Conservation (phyloP, 2,329 filamentous ascomycete genomes). For the Stachybotrys echinatus region DNA sequence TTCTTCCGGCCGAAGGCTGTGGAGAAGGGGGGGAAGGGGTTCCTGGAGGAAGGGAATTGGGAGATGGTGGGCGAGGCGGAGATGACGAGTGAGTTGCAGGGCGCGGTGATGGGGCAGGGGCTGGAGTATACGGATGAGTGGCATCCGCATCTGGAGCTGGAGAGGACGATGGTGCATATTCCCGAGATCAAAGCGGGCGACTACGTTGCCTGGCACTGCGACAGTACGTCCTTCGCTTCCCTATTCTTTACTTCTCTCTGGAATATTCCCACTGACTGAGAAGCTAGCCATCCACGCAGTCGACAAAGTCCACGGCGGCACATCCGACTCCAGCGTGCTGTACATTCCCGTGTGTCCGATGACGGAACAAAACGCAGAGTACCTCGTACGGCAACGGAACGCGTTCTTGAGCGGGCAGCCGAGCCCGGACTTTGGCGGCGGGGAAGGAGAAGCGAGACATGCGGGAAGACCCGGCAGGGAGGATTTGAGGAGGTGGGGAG, state of each 20-base stretch:
- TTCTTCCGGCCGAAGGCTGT: conserved; percentile 62
- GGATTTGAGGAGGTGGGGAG: conserved; percentile 14
- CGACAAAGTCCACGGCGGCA: conserved; percentile 70
- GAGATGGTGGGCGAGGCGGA: conserved; percentile 37
- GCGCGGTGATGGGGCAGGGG: conserved; percentile 61
- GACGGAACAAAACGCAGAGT: conserved; percentile 68
- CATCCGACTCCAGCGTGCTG: conserved; percentile 71
- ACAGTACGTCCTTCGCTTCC: conserved; percentile 38
- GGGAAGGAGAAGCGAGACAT: conserved; percentile 58
- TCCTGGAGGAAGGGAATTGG: conserved; percentile 55
- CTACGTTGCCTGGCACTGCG: conserved; percentile 82
- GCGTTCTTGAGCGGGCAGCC: conserved; percentile 65
- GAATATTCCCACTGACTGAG: not conserved
- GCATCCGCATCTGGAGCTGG: conserved; percentile 67
- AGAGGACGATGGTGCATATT: conserved; percentile 63
- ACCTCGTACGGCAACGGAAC: conserved; percentile 65
- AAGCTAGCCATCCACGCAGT: conserved; percentile 66
- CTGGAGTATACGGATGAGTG: conserved; percentile 65
- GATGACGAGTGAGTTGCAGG: conserved; percentile 61
- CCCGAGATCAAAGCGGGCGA: conserved; percentile 67
- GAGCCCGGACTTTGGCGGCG: conserved; percentile 67
- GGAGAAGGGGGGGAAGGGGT: conserved; percentile 20
- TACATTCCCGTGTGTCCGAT: conserved; percentile 87
- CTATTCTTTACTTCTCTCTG: conserved; percentile 1
- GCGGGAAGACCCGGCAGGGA: conserved; percentile 37